Conservation (phyloP, 805 yeast genomes). For the Kazachstania psychrophila region DNA sequence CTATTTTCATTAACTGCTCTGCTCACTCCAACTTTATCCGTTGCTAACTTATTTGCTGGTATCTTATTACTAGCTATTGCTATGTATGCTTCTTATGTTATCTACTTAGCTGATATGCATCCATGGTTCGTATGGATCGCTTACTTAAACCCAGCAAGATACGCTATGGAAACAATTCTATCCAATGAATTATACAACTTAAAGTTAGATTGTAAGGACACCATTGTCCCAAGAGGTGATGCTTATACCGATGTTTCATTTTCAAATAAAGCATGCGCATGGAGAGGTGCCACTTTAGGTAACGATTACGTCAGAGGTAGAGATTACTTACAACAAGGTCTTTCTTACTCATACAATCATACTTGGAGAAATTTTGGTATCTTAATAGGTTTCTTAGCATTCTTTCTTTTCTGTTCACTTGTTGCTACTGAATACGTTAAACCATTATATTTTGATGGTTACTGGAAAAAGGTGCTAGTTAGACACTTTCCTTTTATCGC, state of each 20-base stretch:
- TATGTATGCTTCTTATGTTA: conserved; percentile 57
- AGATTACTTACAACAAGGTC: conserved; percentile 40
- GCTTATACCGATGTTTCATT: conserved; percentile 36
- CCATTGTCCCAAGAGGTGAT: conserved; percentile 53
- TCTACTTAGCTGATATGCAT: conserved; percentile 52
- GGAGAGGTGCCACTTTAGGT: conserved; percentile 56
- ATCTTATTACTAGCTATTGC: conserved; percentile 40
- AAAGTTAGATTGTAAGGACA: conserved; percentile 43
- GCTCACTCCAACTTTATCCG: conserved; percentile 38
- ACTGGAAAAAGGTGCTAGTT: conserved; percentile 1
- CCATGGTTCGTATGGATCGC: conserved; percentile 67
- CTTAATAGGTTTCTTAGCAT: conserved; percentile 40
- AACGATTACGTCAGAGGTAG: conserved; percentile 44
- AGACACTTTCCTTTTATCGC: conserved; percentile 1
- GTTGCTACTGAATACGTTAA: conserved; percentile 28
- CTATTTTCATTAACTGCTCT: conserved; percentile 50
- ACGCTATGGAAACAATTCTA: conserved; percentile 55
- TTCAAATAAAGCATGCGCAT: conserved; percentile 42
- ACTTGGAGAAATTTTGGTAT: conserved; percentile 77
- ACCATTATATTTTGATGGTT: conserved; percentile 15
- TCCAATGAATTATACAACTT: conserved; percentile 55
- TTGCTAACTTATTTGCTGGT: conserved; percentile 56
- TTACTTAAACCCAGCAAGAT: conserved; percentile 48
- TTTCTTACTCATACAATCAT: conserved; percentile 44
- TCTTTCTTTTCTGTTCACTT: conserved; percentile 26